Evolutionary conservation across 257 asterid genomes (phyloP).

Genomic region (Nicotiana noctiflora): DNA sequence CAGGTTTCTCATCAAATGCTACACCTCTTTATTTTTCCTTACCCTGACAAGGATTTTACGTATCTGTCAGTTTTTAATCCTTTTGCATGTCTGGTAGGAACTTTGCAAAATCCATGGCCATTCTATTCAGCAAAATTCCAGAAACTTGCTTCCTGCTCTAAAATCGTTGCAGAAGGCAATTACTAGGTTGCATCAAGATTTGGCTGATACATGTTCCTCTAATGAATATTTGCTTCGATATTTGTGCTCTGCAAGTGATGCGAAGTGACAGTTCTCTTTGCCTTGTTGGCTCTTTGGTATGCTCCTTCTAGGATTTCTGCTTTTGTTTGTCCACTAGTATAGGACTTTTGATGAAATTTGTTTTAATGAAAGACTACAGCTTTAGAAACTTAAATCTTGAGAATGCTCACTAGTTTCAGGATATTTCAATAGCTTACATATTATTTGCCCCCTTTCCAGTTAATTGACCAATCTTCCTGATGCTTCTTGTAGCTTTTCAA

Average conservation of each 20-base stretch:
- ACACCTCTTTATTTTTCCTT: not conserved
- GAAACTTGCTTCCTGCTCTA: conserved; percentile 78
- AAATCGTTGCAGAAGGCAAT: conserved; percentile 81
- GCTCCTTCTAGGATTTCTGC: not conserved
- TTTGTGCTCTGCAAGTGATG: conserved; percentile 52
- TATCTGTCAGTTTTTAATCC: not conserved
- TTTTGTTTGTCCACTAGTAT: not conserved
- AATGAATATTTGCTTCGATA: conserved; percentile 84
- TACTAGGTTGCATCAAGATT: conserved; percentile 78
- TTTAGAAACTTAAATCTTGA: not conserved
- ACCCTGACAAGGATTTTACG: not conserved
- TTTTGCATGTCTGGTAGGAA: conserved; percentile 41
- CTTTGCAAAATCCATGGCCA: conserved; percentile 69
- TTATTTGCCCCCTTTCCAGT: conserved; percentile 4
- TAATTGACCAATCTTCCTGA: not conserved
- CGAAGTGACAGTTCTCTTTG: conserved; percentile 21
- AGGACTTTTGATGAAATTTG: not conserved
- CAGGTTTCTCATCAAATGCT: conserved; percentile 43
- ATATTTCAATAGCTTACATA: not conserved
- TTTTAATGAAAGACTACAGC: not conserved
- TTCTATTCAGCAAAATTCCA: conserved; percentile 69
- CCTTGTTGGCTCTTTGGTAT: conserved; percentile 12
- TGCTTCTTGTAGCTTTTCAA: not conserved
- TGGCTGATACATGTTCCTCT: conserved; percentile 86
- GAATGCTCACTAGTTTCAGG: not conserved